Evolutionary conservation across 1,139 yeast species (phyloP).

Genomic region (Cylindricascospora bacillispora): DNA sequence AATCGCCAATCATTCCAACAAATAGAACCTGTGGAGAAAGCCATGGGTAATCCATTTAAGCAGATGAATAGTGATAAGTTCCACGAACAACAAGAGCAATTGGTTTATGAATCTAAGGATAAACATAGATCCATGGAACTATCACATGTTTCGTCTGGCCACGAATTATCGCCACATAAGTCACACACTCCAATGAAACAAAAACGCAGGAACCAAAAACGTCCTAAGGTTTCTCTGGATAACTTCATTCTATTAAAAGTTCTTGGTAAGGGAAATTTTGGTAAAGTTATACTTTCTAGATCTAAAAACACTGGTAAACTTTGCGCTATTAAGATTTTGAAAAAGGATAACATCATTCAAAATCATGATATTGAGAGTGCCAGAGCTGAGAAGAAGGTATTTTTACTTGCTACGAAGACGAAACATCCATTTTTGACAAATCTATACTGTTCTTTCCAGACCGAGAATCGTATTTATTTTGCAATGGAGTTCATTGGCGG

Average conservation of each 20-base stretch:
- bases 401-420: slow-evolving; percentile 77
- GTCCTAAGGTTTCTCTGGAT: slow-evolving; percentile 74
- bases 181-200: too few species aligned
- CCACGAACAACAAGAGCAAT: slow-evolving; percentile 9
- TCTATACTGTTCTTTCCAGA: slow-evolving; percentile 91
- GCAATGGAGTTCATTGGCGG: slow-evolving; percentile 98
- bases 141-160: too few species aligned
- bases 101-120: slow-evolving; percentile 3
- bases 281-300: slow-evolving; percentile 94
- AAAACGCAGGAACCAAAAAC: slow-evolving; percentile 18
- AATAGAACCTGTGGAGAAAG: background rate
- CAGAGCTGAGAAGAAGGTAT: slow-evolving; percentile 84
- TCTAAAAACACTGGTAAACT: slow-evolving; percentile 59
- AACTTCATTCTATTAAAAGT: slow-evolving; percentile 92
- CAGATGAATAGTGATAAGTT: slow-evolving; percentile 15
- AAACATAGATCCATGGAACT: too few species aligned
- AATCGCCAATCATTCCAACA: slow-evolving; percentile 1
- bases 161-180: too few species aligned
- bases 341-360: slow-evolving; percentile 88
- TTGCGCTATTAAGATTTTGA: slow-evolving; percentile 90
- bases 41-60: slow-evolving; percentile 18
- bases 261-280: slow-evolving; percentile 93
- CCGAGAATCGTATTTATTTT: slow-evolving; percentile 91
- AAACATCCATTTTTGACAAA: slow-evolving; percentile 88
- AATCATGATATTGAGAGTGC: slow-evolving; percentile 95